A percentile compares a stretch with the other conserved stretches of the same genome.
phyloP scores from a whole-genome alignment of 768 basidiomycete species.

The Amanita muscaria region DNA sequence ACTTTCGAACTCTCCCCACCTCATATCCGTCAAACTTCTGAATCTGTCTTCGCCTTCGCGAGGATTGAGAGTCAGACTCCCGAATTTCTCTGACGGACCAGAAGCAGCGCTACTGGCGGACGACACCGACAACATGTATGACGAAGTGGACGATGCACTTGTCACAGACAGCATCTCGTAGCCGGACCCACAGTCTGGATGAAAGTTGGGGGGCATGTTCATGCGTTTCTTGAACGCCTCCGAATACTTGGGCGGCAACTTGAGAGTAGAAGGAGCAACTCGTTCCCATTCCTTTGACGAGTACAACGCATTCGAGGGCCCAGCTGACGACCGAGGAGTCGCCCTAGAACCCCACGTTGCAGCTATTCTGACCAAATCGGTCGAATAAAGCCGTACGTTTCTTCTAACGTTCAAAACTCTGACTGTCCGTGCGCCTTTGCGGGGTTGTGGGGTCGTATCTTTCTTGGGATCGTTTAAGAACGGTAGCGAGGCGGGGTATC shows the following conservation, averaged over 20 bases:
- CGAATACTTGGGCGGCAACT: conserved; percentile 58
- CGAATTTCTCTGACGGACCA: conserved; percentile 29
- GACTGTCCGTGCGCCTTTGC: conserved; percentile 71
- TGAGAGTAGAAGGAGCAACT: conserved; percentile 54
- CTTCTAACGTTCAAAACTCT: conserved; percentile 69
- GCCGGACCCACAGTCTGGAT: conserved; percentile 40
- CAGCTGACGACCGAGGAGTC: background rate
- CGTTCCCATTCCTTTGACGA: conserved; percentile 71
- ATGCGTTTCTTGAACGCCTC: conserved; percentile 72
- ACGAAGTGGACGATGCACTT: conserved; percentile 32
- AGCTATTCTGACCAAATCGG: conserved; percentile 68
- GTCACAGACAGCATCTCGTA: conserved; percentile 19
- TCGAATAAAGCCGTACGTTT: conserved; percentile 81
- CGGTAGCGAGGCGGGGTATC: conserved; percentile 78
- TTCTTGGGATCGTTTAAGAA: conserved; percentile 41
- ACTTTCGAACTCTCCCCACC: conserved; percentile 88
- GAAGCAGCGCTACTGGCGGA: conserved; percentile 18
- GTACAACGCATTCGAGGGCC: conserved; percentile 35
- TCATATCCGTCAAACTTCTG: conserved; percentile 73
- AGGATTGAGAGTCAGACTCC: conserved; percentile 21
- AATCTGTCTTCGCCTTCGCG: conserved; percentile 60
- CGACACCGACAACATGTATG: conserved; percentile 29
- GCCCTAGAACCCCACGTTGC: conserved; percentile 36
- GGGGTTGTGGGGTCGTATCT: conserved; percentile 48
- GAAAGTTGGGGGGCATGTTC: conserved; percentile 52